Percentiles rank a stretch among this genome's conserved stretches.
phyloP scores from a whole-genome alignment of 441 rosid species.

The Gossypium schwendimanii region DNA sequence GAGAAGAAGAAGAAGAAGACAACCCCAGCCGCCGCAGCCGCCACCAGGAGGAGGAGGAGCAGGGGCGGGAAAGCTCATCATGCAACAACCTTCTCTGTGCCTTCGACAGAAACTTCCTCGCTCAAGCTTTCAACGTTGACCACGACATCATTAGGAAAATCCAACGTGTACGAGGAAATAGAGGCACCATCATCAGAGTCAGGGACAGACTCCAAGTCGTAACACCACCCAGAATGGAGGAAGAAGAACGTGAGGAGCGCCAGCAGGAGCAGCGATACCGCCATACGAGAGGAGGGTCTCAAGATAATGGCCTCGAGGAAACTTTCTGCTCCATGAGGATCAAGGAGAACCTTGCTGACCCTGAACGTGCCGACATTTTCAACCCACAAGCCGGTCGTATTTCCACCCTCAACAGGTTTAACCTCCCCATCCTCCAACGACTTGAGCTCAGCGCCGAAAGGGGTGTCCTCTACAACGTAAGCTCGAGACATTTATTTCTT shows the following conservation, averaged over 20 bases:
- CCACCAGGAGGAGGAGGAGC: background rate
- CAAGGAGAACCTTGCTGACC: slow-evolving; percentile 55
- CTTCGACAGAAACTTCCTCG: slow-evolving; percentile 38
- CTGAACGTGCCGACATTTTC: slow-evolving; percentile 50
- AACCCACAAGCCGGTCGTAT: slow-evolving; percentile 50
- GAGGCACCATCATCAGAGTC: slow-evolving; percentile 59
- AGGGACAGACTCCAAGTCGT: slow-evolving; percentile 37
- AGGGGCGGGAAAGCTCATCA: background rate
- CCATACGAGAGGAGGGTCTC: background rate
- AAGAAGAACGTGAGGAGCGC: slow-evolving; percentile 28
- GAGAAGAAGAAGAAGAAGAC: background rate
- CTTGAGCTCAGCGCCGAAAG: slow-evolving; percentile 55
- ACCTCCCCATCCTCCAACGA: slow-evolving; percentile 48
- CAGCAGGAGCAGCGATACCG: background rate
- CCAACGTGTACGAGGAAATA: slow-evolving; percentile 33
- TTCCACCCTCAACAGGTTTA: slow-evolving; percentile 46
- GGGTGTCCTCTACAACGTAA: slow-evolving; percentile 40
- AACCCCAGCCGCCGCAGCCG: background rate
- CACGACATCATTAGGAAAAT: slow-evolving; percentile 36
- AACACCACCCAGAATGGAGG: slow-evolving; percentile 38
- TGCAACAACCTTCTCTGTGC: slow-evolving; percentile 53
- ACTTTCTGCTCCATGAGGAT: slow-evolving; percentile 60
- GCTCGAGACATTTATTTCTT: background rate
- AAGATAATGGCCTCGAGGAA: slow-evolving; percentile 66
- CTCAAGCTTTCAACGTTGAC: slow-evolving; percentile 55